Base-by-base conservation (phyloP, 805 yeast genomes). In the Candida ortonii region DNA sequence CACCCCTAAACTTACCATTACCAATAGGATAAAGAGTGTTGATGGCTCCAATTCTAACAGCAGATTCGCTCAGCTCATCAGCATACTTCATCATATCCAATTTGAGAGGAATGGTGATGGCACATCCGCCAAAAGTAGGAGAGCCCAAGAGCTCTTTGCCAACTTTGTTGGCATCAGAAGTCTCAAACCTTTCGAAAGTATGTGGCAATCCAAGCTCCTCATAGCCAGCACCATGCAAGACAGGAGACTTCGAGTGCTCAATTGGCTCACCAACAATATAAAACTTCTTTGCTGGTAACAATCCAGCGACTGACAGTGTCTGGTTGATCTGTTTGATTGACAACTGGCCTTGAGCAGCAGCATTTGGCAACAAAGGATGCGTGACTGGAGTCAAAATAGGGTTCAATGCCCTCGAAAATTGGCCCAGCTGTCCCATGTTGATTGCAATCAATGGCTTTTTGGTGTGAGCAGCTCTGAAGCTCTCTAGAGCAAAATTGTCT, bases 61-160 rank as follows among this genome's bases (percentile, higher is more conserved):
- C 97, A 12, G 94, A 76, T n/a, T 75, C 81, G 6, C 87, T 73
- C 25, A 90, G 64, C 40, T 74, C 80, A 41, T 70, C 68, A 44
- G 82, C 71, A 45, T 75, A 73, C 46, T 78, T 68, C 65, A 84
- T 78, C 43, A 90, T 79, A 39, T 82, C 94, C 36, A 87, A 54
- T 57, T 93, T 93, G 55, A 90, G 68, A 4, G 99, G 99, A 55
- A 90, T 90, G 2, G 98, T 93, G 6, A 93, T 86, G 5, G 95
- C 89, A 43, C 84, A 78, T n/a, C 98, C 99, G 29, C 97, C 97
- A 52, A 93, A 83, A 7, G 64, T 53, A 11, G 74, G 59, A 13
- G 58, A 57, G 22, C 66, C 55, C 38, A 77, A 64, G 35, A 88
- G 56, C 28, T 70, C 60, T 9, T 67, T 62, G 31, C 68, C 67